Percentiles rank a stretch among this genome's conserved stretches.
These are phyloP conservation scores for Trichoderma reesei DNA, from an alignment of 495 filamentous ascomycete genomes.

Conservation along the genomic window DNA sequence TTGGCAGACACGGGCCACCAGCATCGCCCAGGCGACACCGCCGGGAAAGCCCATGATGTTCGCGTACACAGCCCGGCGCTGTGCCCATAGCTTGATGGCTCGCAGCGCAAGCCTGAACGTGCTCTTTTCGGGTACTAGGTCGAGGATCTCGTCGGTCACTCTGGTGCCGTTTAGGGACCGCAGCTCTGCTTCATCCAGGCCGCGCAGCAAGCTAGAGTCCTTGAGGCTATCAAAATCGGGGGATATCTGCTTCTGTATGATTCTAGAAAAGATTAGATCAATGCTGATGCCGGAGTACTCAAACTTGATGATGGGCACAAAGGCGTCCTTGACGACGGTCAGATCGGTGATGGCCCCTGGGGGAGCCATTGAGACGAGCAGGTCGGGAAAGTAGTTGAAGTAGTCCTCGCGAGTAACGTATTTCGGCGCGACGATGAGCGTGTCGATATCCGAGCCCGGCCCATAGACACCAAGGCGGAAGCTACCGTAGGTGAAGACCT, in stretches of 20 bases:
- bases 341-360: constrained; percentile 73
- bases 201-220: constrained; percentile 75
- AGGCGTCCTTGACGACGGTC: constrained; percentile 77
- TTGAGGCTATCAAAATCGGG: constrained; percentile 53
- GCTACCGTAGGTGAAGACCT: constrained; percentile 91
- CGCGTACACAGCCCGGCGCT: constrained; percentile 84
- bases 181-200: constrained; percentile 75
- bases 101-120: constrained; percentile 81
- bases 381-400: constrained; percentile 72
- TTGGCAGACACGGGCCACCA: constrained; percentile 91
- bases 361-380: constrained; percentile 63
- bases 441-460: constrained; percentile 95
- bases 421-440: constrained; percentile 79
- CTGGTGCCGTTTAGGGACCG: constrained; percentile 87
- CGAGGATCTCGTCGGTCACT: constrained; percentile 84
- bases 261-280: constrained; percentile 84
- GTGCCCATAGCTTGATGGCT: constrained; percentile 93
- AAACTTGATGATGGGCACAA: constrained; percentile 93
- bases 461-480: constrained; percentile 90
- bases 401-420: constrained; percentile 83
- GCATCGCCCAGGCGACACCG: constrained; percentile 95
- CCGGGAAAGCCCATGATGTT: constrained; percentile 95
- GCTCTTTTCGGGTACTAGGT: constrained; percentile 77
- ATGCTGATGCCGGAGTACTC: constrained; percentile 84
- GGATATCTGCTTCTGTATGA: constrained; percentile 62